Percentiles rank a stretch among this genome's conserved stretches.
phyloP scores from a whole-genome alignment of 78 protist species.

The Mantamonas sphyraenae region DNA sequence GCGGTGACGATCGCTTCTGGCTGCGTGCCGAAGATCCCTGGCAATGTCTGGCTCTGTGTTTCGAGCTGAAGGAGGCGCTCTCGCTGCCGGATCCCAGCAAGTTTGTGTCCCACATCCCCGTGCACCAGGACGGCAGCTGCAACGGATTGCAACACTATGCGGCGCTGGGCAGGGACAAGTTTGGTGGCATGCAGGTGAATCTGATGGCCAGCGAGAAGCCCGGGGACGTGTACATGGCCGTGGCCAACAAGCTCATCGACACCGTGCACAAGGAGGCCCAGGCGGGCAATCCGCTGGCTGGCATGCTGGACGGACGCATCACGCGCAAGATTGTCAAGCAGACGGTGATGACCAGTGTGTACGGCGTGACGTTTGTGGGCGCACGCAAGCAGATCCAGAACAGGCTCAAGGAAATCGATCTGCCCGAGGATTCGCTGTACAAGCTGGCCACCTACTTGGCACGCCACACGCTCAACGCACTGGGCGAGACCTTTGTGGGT shows the following conservation, averaged over 20 bases:
- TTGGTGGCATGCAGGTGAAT: constrained; percentile 76
- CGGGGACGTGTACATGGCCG: constrained; percentile 72
- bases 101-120: constrained; percentile 53
- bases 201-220: constrained; percentile 57
- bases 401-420: constrained; percentile 25
- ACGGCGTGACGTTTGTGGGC: constrained; percentile 91
- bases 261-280: constrained; percentile 5
- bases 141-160: constrained; percentile 95
- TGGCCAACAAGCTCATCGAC: constrained; percentile 24
- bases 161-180: constrained; percentile 82
- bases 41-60: constrained; percentile 60
- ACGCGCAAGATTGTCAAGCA: constrained; percentile 85
- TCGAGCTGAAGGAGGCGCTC: constrained; percentile 58
- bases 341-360: constrained; percentile 90
- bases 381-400: constrained; percentile 62
- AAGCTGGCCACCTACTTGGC: constrained; percentile 19
- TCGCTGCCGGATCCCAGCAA: constrained; percentile 14
- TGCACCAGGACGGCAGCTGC: constrained; percentile 86
- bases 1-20: constrained; percentile 58
- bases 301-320: constrained; percentile 29
- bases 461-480: constrained; percentile 25
- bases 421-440: not conserved
- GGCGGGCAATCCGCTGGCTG: constrained; percentile 10
- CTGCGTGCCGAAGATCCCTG: constrained; percentile 61
- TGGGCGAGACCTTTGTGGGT: constrained; percentile 59